A percentile compares a stretch with the other conserved stretches of the same genome.
These are phyloP conservation scores for Gleditsia sinensis DNA, from an alignment of 306 rosid genomes.

Conservation along the genomic window DNA sequence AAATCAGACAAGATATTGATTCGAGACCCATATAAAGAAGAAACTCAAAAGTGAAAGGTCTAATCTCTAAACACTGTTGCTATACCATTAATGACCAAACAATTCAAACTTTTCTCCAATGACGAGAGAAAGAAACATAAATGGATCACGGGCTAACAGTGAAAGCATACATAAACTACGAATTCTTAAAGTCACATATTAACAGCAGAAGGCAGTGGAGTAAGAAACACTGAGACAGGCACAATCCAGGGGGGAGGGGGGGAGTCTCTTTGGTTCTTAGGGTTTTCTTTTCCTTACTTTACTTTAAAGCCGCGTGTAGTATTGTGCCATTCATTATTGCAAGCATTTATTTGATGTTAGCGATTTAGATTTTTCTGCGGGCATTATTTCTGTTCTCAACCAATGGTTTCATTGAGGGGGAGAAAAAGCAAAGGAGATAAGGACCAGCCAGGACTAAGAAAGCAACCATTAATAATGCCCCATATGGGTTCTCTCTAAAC, in stretches of 20 bases:
- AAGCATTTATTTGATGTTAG: constrained; percentile 1
- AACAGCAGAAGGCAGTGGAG: constrained; percentile 27
- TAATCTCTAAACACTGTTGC: constrained; percentile 19
- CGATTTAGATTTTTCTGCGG: constrained; percentile 13
- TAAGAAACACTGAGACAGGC: constrained; percentile 8
- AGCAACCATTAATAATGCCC: neutral
- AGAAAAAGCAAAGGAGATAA: neutral
- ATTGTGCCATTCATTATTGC: constrained; percentile 8
- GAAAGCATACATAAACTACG: constrained; percentile 23
- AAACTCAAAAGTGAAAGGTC: neutral
- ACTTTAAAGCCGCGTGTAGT: neutral
- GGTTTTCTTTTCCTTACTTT: constrained; percentile 19
- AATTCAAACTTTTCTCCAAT: constrained; percentile 18
- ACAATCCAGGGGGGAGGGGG: constrained; percentile 25
- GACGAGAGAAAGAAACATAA: neutral
- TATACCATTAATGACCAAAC: constrained; percentile 19
- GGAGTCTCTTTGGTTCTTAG: constrained; percentile 1
- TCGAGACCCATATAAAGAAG: constrained; percentile 3
- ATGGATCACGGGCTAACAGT: constrained; percentile 21
- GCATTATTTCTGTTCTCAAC: neutral
- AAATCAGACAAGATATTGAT: constrained; percentile 39
- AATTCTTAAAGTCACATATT: constrained; percentile 16
- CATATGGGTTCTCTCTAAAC: neutral
- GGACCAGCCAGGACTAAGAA: neutral
- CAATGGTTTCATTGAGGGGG: neutral